These are phyloP conservation scores for Stenocarpella maydis DNA, from an alignment of 2,329 filamentous ascomycete species.

Conservation along the genomic window DNA sequence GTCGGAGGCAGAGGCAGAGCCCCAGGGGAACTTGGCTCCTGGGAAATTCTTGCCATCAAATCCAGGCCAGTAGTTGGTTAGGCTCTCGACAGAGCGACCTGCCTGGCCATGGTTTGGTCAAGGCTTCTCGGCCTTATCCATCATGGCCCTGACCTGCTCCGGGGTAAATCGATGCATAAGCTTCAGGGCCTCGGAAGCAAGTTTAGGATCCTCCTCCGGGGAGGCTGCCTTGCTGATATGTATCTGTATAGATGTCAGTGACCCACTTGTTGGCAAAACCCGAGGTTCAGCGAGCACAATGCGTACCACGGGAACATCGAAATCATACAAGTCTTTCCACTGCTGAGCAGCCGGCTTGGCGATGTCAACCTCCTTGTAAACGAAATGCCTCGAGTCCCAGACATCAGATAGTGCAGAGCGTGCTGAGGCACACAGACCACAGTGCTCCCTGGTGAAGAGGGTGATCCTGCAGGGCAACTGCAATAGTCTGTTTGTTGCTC, in stretches of 20 bases:
- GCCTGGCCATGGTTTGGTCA: constrained; percentile 15
- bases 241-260: constrained; percentile 51
- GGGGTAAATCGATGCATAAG: constrained; percentile 81
- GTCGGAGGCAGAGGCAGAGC: too few relatives aligned
- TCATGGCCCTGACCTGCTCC: constrained; percentile 71
- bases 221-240: constrained; percentile 67
- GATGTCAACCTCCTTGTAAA: constrained; percentile 74
- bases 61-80: too few relatives aligned
- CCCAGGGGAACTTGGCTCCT: not conserved
- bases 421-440: constrained; percentile 74
- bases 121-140: constrained; percentile 65
- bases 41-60: not conserved
- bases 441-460: constrained; percentile 76
- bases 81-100: not conserved
- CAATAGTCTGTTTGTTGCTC: constrained; percentile 57
- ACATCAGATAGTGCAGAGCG: constrained; percentile 74
- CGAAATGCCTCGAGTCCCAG: constrained; percentile 72
- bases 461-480: constrained; percentile 71
- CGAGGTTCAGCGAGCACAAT: not conserved
- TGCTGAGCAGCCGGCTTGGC: constrained; percentile 67
- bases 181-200: constrained; percentile 69
- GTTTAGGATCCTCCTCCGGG: constrained; percentile 60
- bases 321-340: constrained; percentile 80
- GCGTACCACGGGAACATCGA: constrained; percentile 81
- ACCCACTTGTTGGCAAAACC: not conserved